phyloP scores from a whole-genome alignment of 495 filamentous ascomycete genomes.

The Neurospora discreta region DNA sequence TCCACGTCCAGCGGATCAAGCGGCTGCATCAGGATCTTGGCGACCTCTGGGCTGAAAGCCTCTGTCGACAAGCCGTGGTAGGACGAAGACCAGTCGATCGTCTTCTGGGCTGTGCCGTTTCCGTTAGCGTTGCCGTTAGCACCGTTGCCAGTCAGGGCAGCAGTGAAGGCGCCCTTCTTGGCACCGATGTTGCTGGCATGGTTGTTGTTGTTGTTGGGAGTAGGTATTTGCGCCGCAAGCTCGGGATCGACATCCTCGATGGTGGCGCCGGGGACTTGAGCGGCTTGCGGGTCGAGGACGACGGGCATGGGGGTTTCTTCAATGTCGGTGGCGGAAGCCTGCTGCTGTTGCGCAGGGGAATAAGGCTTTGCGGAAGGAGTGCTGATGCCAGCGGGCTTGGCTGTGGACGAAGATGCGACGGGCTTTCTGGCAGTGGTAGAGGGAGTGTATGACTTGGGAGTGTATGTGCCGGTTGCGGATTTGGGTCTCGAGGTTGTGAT shows the following conservation, averaged over 20 bases:
- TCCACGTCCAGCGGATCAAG: constrained; percentile 71
- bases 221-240: constrained; percentile 13
- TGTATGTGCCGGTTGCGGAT: not conserved
- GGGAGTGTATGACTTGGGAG: not conserved
- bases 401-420: not conserved
- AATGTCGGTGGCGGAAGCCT: not conserved
- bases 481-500: not conserved
- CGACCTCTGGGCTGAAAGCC: constrained; percentile 67
- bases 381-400: not conserved
- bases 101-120: constrained; percentile 37
- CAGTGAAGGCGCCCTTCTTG: constrained; percentile 2
- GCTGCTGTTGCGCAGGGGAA: not conserved
- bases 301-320: not conserved
- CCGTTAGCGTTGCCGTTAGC: constrained; percentile 2
- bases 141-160: constrained; percentile 13
- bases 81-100: constrained; percentile 85
- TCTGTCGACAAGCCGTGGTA: constrained; percentile 75
- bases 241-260: constrained; percentile 18
- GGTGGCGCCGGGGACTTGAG: constrained; percentile 22
- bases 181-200: not conserved
- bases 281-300: constrained; percentile 18
- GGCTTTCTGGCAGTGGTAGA: not conserved
- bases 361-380: constrained; percentile 1
- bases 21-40: constrained; percentile 57
- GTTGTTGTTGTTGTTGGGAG: not conserved